Percentiles rank a stretch among this genome's conserved stretches.
Conservation (phyloP, 495 filamentous ascomycete species). For the Neurospora pannonica region DNA sequence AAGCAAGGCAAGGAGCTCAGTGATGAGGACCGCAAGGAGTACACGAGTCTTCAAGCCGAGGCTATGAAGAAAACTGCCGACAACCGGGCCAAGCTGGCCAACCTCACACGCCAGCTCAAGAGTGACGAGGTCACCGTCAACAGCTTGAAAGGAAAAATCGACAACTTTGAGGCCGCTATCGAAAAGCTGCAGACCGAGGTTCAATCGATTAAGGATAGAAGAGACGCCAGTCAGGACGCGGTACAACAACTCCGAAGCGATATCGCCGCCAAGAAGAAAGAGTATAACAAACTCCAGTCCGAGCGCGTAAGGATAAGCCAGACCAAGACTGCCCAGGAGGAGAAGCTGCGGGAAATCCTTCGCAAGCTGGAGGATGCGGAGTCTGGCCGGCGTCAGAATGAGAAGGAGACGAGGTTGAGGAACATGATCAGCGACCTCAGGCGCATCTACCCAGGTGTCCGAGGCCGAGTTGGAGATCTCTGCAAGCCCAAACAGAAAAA, state of each 20-base stretch:
- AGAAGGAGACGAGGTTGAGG: slow-evolving; percentile 64
- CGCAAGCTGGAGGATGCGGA: slow-evolving; percentile 73
- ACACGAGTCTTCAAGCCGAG: slow-evolving; percentile 75
- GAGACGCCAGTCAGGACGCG: slow-evolving; percentile 44
- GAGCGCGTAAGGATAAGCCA: slow-evolving; percentile 72
- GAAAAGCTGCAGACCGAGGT: slow-evolving; percentile 67
- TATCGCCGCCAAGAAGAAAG: slow-evolving; percentile 84
- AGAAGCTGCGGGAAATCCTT: slow-evolving; percentile 75
- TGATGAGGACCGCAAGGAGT: slow-evolving; percentile 80
- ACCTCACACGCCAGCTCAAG: slow-evolving; percentile 72
- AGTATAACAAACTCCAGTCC: slow-evolving; percentile 73
- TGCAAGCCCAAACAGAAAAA: slow-evolving; percentile 96
- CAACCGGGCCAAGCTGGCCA: slow-evolving; percentile 75
- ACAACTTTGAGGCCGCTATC: slow-evolving; percentile 60
- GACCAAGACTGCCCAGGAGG: slow-evolving; percentile 76
- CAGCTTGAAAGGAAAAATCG: slow-evolving; percentile 77
- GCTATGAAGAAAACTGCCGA: slow-evolving; percentile 75
- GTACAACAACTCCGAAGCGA: slow-evolving; percentile 62
- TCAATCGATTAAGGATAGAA: slow-evolving; percentile 56
- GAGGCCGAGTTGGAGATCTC: slow-evolving; percentile 80
- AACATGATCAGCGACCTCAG: slow-evolving; percentile 79
- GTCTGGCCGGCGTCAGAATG: slow-evolving; percentile 70
- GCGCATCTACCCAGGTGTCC: slow-evolving; percentile 85
- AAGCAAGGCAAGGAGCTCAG: slow-evolving; percentile 79
- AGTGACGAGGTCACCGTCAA: slow-evolving; percentile 84